Percentiles rank a stretch among this genome's conserved stretches.
Evolutionary conservation across 345 rosid species (phyloP).

Genomic region (Chamaenerion angustifolium): DNA sequence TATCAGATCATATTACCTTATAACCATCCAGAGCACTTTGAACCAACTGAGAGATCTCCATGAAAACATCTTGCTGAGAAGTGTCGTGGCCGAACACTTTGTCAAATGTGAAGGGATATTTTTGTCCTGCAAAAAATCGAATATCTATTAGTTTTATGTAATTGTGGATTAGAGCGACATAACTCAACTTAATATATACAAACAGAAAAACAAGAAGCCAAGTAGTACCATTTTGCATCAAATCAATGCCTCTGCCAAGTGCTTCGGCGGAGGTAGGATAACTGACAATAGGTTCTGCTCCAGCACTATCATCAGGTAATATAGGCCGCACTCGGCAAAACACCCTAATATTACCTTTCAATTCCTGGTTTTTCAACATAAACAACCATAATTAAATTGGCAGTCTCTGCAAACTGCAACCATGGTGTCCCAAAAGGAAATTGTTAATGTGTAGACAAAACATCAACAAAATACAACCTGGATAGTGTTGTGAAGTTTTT

Average conservation of each 20-base stretch:
- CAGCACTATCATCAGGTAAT: conserved; percentile 60
- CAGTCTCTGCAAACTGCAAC: no score
- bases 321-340: conserved; percentile 89
- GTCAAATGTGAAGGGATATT: conserved; percentile 78
- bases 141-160: background rate
- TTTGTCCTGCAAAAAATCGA: conserved; percentile 30
- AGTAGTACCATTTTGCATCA: conserved; percentile 59
- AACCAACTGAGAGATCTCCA: conserved; percentile 81
- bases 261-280: conserved; percentile 63
- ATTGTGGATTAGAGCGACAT: background rate
- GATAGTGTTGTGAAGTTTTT: conserved; percentile 79
- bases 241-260: conserved; percentile 67
- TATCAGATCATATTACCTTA: conserved; percentile 33
- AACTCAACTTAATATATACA: background rate
- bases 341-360: conserved; percentile 94
- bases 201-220: background rate
- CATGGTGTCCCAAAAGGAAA: background rate
- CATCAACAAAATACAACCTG: conserved; percentile 25
- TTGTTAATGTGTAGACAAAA: background rate
- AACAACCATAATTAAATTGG: background rate
- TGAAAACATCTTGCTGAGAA: conserved; percentile 77
- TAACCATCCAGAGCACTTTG: conserved; percentile 98
- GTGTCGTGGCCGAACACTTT: conserved; percentile 80
- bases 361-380: conserved; percentile 32
- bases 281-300: conserved; percentile 39